Evolutionary conservation across 2,329 filamentous ascomycete species (phyloP).

Genomic region (Sporothrix euskadiensis): DNA sequence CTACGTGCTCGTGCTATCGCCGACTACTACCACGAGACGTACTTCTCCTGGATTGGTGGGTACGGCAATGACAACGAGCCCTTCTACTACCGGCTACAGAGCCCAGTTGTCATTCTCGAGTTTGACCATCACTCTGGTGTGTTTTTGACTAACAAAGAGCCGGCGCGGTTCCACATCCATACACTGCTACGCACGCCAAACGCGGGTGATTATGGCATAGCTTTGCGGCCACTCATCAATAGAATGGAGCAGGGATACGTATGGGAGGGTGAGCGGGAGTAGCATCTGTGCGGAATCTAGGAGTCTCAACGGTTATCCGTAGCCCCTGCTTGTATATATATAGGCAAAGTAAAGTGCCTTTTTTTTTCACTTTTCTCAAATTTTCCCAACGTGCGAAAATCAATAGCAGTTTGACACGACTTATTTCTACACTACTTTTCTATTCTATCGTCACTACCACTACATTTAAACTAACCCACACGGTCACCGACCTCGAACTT

Average conservation of each 20-base stretch:
- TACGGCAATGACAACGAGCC: slow-evolving; percentile 62
- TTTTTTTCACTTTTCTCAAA: too few relatives aligned
- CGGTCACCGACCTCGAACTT: slow-evolving; percentile 2
- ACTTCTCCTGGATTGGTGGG: slow-evolving; percentile 77
- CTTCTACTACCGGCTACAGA: slow-evolving; percentile 78
- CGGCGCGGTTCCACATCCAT: slow-evolving; percentile 77
- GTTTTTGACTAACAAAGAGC: slow-evolving; percentile 70
- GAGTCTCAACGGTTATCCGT: too few relatives aligned
- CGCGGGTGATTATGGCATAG: slow-evolving; percentile 71
- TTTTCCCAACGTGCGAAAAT: too few relatives aligned
- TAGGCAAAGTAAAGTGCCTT: too few relatives aligned
- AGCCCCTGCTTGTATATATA: too few relatives aligned
- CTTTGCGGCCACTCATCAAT: slow-evolving; percentile 43
- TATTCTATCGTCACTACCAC: neutral
- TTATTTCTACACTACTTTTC: neutral
- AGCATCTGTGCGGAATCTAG: too few relatives aligned
- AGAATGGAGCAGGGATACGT: slow-evolving; percentile 4
- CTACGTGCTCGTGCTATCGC: neutral
- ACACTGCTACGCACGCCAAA: slow-evolving; percentile 73
- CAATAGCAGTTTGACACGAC: neutral
- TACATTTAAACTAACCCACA: neutral
- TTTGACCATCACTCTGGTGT: slow-evolving; percentile 78
- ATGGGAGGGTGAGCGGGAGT: slow-evolving; percentile 5
- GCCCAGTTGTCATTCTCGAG: slow-evolving; percentile 70
- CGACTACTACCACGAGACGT: slow-evolving; percentile 65